Evolutionary conservation across 2,329 filamentous ascomycete species (phyloP), one percentile per base, ranked within the genome.

Genomic region (Fusarium nanum): DNA sequence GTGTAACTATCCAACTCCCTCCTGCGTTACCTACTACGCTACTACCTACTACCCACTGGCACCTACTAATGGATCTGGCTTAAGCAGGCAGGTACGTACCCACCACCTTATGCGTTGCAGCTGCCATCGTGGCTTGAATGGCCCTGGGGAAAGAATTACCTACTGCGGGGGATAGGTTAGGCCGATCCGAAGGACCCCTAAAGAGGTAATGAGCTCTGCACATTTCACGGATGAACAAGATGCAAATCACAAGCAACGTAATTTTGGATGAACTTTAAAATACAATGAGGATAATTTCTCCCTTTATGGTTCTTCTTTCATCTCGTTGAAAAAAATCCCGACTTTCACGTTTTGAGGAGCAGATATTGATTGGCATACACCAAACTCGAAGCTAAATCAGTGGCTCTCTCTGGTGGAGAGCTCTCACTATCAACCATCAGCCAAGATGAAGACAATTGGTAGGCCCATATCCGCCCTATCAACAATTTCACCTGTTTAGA

Each of bases 91-190:
- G 50, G 60, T 65, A 57, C 64, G 56, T 70, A 69, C 58, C 42
- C 40, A n/a, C 40, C 50, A 32, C 50, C 44, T 41, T 42, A 27
- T 40, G 8, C 18, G 23, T 20, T 25, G 28, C 34, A 60, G 53
- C 63, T 73, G 68, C 60, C 41, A 56, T 56, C 40, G 55, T 67
- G 65, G 56, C 70, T 61, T 68, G 27, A 45, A 45, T 41, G 46
- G 40, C 13, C 30, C 41, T 54, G 57, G 66, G 48, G 48, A 41
- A 49, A 30, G 61, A 25, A 20, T 11, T n/a, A 32, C 37, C 25
- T 18, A 49, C 59, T 48, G 71, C 74, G 75, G 76, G 68, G 60
- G 60, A 76, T 75, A 74, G 69, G 73, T 79, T 80, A 71, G 65
- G 70, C 78, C 78, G 78, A 71, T 78, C 77, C 78, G 78, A 74